Evolutionary conservation across 1,139 yeast genomes (phyloP).

Genomic region (Pichia sp.): DNA sequence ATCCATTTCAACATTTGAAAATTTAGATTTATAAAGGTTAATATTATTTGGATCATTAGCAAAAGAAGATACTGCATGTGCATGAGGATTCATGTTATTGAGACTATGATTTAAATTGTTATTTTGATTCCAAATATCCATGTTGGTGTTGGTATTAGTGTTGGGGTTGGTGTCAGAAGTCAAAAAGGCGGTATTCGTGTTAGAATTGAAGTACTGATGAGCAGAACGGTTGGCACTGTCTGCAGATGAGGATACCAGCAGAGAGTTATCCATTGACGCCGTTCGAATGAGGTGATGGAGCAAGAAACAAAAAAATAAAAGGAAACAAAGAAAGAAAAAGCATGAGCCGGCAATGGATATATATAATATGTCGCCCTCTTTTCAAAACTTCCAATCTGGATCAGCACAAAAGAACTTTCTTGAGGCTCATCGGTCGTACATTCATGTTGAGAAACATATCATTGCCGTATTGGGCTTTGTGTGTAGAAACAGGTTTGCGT

Average conservation of each 20-base stretch:
- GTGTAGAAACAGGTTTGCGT: neutral
- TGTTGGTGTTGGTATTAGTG: neutral
- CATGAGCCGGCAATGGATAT: neutral
- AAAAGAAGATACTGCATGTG: neutral
- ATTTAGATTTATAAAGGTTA: slow-evolving; percentile 9
- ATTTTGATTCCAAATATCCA: slow-evolving; percentile 9
- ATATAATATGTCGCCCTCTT: neutral
- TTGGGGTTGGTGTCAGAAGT: neutral
- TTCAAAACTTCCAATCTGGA: neutral
- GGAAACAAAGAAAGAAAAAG: neutral
- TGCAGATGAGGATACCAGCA: slow-evolving; percentile 2
- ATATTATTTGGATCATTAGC: slow-evolving; percentile 12
- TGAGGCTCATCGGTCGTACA: neutral
- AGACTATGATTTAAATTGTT: neutral
- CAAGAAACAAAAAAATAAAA: neutral
- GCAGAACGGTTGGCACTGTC: neutral
- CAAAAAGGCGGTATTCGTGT: neutral
- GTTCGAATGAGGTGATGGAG: neutral
- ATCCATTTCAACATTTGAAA: slow-evolving; percentile 23
- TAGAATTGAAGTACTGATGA: neutral
- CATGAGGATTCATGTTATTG: neutral
- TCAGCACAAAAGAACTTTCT: neutral
- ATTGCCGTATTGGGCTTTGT: slow-evolving; percentile 1
- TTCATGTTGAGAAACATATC: slow-evolving; percentile 5
- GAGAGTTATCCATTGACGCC: slow-evolving; percentile 3